Evolutionary conservation across 1,139 yeast species (phyloP).

Genomic region (Diutina rugosa): DNA sequence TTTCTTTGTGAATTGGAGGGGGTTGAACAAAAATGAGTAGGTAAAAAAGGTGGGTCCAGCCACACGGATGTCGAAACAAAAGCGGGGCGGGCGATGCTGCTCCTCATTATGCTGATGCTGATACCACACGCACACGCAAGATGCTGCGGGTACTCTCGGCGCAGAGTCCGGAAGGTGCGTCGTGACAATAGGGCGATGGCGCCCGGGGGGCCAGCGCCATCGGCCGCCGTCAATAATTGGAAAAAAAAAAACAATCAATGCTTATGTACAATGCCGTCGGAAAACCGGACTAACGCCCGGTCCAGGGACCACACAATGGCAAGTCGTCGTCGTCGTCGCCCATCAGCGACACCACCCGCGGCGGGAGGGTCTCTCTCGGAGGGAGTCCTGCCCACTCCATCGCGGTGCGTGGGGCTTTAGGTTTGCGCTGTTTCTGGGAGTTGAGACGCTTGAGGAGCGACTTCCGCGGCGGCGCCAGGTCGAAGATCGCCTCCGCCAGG

Average conservation of each 20-base stretch:
- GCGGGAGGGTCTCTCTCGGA: background rate
- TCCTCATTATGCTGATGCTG: no score
- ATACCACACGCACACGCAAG: background rate
- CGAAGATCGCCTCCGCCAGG: background rate
- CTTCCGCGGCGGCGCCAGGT: background rate
- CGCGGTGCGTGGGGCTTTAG: background rate
- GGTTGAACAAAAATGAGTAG: no score
- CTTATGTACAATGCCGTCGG: background rate
- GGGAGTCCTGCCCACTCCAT: constrained; percentile 1
- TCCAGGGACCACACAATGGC: constrained; percentile 1
- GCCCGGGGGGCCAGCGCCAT: background rate
- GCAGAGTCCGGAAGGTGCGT: background rate
- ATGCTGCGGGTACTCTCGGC: background rate
- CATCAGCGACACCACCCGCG: background rate
- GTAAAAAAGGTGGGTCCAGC: no score
- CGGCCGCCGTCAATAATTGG: no score
- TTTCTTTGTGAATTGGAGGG: no score
- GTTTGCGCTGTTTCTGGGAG: background rate
- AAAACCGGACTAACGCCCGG: background rate
- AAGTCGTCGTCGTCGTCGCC: background rate
- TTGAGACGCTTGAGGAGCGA: background rate
- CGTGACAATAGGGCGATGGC: background rate
- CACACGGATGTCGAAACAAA: no score
- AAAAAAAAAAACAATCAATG: no score
- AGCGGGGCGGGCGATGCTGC: no score